Conservation (phyloP, 140 eudicot species). For the Senecio squalidus region DNA sequence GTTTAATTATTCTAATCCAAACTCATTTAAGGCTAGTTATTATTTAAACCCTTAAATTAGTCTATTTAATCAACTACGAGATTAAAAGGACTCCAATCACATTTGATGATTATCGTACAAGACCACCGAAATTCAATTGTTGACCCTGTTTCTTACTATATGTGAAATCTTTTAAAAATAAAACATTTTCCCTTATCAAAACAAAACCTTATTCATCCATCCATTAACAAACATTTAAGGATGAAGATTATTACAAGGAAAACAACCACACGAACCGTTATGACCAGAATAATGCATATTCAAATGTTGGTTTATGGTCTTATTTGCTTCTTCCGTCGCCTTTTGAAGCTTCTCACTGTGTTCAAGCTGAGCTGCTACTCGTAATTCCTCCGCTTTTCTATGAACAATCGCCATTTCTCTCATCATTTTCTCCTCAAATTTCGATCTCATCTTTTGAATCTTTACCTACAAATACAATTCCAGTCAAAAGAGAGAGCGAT, state of each 20-base stretch:
- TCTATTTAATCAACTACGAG: too few species aligned
- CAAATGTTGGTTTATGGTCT: conserved; percentile 30
- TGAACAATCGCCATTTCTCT: conserved; percentile 65
- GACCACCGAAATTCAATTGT: too few species aligned
- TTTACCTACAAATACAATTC: not conserved
- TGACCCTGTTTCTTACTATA: too few species aligned
- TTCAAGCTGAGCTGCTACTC: conserved; percentile 55
- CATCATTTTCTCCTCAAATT: conserved; percentile 77
- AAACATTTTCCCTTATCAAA: too few species aligned
- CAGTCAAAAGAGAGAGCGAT: not conserved
- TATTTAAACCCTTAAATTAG: too few species aligned
- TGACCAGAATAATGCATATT: conserved; percentile 31
- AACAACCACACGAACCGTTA: conserved; percentile 53
- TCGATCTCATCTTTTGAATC: conserved; percentile 46
- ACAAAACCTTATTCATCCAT: too few species aligned
- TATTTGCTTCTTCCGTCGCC: conserved; percentile 31
- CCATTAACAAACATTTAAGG: not conserved
- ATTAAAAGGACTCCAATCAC: too few species aligned
- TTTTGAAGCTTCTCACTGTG: conserved; percentile 57
- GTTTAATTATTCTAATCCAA: too few species aligned
- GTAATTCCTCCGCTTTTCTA: conserved; percentile 76
- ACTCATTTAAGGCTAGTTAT: too few species aligned
- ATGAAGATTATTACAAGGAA: conserved; percentile 53
- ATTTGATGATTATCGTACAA: too few species aligned
- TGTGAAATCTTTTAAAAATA: too few species aligned